phyloP scores from a whole-genome alignment of 129 eudicot genomes.

The Deinandra increscens region DNA sequence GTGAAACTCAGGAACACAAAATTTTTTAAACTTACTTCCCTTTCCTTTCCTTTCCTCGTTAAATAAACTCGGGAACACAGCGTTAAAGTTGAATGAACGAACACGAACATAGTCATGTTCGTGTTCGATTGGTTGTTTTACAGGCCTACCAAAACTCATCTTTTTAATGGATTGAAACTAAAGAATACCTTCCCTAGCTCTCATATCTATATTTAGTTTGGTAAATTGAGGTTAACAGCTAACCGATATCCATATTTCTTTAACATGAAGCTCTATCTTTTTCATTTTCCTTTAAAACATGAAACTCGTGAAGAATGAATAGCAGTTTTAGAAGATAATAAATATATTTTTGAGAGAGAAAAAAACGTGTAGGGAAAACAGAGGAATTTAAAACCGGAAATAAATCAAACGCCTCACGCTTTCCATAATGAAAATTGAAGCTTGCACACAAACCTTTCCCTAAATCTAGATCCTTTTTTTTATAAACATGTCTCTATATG shows the following conservation, averaged over 20 bases:
- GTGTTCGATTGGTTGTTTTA: no score
- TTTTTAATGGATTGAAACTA: no score
- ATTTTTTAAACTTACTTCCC: no score
- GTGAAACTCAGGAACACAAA: no score
- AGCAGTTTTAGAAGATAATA: background rate
- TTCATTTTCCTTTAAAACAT: background rate
- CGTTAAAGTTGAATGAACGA: no score
- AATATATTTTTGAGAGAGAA: background rate
- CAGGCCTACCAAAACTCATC: no score
- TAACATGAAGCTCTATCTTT: background rate
- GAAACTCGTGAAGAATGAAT: no score
- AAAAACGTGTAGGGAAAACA: background rate
- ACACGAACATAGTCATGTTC: no score
- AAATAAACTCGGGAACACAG: no score
- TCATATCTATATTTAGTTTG: background rate
- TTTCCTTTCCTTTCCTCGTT: no score
- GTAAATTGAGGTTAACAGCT: background rate
- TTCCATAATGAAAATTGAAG: background rate
- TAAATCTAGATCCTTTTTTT: background rate
- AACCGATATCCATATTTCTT: background rate
- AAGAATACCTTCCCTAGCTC: background rate
- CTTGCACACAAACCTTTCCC: background rate
- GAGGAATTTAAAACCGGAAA: background rate
- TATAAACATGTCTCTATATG: no score
- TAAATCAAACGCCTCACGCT: background rate